Percentiles rank a stretch among this genome's conserved stretches.
phyloP scores from a whole-genome alignment of 2,329 filamentous ascomycete genomes.

The Talaromyces sp. region DNA sequence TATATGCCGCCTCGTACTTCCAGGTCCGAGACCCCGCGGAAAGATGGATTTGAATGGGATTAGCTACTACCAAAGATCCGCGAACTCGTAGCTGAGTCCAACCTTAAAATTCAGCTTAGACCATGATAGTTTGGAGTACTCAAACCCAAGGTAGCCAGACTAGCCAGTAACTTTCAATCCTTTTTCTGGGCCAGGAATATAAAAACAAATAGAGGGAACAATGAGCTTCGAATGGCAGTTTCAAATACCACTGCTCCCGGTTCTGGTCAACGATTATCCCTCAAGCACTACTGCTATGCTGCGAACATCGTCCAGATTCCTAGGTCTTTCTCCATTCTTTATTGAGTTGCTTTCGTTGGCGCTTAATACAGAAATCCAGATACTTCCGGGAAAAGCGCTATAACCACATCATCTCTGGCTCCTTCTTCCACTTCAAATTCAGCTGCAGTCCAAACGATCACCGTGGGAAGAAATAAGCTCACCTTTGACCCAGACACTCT shows the following conservation, averaged over 20 bases:
- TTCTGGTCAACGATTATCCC: not conserved
- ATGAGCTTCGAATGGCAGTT: no score
- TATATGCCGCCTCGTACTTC: no score
- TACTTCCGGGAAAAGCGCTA: not conserved
- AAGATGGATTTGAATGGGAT: no score
- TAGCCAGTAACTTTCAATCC: no score
- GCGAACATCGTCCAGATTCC: not conserved
- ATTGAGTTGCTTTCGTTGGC: not conserved
- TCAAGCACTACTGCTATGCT: not conserved
- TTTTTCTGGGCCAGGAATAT: no score
- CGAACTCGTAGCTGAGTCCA: no score
- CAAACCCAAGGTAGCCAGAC: no score
- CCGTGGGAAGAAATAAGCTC: slow-evolving; percentile 35
- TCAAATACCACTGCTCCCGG: not conserved
- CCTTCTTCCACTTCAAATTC: slow-evolving; percentile 12
- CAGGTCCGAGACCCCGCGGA: no score
- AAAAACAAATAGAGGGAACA: no score
- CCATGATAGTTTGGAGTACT: no score
- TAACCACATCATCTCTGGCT: not conserved
- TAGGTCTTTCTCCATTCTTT: not conserved
- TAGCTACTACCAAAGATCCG: no score
- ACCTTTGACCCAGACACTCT: slow-evolving; percentile 2
- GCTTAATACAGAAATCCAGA: not conserved
- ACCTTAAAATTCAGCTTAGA: no score
- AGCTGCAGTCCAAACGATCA: slow-evolving; percentile 32